Conservation (phyloP, 2,329 filamentous ascomycete genomes). For the Metarhizium rileyi region DNA sequence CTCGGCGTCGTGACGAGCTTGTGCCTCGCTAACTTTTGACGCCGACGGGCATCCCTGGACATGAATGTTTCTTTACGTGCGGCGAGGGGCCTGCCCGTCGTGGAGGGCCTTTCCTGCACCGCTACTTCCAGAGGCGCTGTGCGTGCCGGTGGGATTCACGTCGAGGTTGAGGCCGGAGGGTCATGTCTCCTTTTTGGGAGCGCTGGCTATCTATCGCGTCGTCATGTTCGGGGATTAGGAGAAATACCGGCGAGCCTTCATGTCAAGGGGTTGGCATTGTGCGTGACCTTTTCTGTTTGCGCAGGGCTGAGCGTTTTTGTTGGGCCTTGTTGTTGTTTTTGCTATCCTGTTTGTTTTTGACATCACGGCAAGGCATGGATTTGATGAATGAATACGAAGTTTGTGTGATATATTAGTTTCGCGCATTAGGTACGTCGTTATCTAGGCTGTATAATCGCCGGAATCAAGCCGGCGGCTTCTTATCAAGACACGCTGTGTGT, state of each 20-base stretch:
- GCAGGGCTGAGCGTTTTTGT: too few species aligned
- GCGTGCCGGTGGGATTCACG: slow-evolving; percentile 19
- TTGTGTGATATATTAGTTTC: background rate
- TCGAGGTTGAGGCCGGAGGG: slow-evolving; percentile 23
- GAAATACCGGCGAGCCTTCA: too few species aligned
- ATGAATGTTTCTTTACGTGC: slow-evolving; percentile 22
- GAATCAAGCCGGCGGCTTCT: background rate
- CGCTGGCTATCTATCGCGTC: slow-evolving; percentile 22
- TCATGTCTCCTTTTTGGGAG: slow-evolving; percentile 17
- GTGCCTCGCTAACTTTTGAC: slow-evolving; percentile 20
- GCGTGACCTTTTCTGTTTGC: too few species aligned
- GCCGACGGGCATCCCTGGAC: slow-evolving; percentile 21
- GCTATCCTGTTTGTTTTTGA: too few species aligned
- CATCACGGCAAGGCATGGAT: too few species aligned
- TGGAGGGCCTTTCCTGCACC: slow-evolving; percentile 13
- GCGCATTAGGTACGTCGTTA: background rate
- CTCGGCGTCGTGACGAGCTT: slow-evolving; percentile 15
- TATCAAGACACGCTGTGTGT: background rate
- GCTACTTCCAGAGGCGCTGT: slow-evolving; percentile 21
- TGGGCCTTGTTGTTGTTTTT: too few species aligned
- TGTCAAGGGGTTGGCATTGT: too few species aligned
- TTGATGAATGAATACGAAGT: too few species aligned
- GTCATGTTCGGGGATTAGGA: slow-evolving; percentile 27
- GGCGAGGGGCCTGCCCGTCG: slow-evolving; percentile 12
- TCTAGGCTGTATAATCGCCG: background rate